phyloP scores from a whole-genome alignment of 768 basidiomycete genomes.

The Lenzites betulinus region DNA sequence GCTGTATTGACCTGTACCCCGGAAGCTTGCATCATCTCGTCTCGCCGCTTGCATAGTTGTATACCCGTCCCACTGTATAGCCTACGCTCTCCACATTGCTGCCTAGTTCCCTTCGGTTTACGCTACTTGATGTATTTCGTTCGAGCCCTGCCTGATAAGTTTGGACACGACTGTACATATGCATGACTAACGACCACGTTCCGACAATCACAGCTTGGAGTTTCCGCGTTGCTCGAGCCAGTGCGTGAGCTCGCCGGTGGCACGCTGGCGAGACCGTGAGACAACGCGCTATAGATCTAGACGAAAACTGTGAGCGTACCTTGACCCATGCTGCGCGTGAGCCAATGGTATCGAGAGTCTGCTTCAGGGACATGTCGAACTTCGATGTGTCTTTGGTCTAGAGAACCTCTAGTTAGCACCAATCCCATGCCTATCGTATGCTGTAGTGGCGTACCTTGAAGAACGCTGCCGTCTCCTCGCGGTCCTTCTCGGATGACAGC shows the following conservation, averaged over 20 bases:
- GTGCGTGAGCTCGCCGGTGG: slow-evolving; percentile 52
- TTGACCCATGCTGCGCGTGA: slow-evolving; percentile 63
- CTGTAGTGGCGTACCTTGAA: slow-evolving; percentile 58
- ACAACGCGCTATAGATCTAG: not conserved
- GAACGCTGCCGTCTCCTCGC: slow-evolving; percentile 61
- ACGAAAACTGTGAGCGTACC: slow-evolving; percentile 37
- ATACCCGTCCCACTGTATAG: slow-evolving; percentile 24
- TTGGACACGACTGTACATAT: not conserved
- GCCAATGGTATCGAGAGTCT: slow-evolving; percentile 68
- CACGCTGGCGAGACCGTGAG: slow-evolving; percentile 43
- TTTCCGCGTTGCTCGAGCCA: slow-evolving; percentile 52
- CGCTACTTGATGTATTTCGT: slow-evolving; percentile 18
- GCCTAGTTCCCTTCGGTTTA: slow-evolving; percentile 12
- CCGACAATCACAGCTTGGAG: slow-evolving; percentile 13
- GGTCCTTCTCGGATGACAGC: slow-evolving; percentile 71
- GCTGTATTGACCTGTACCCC: slow-evolving; percentile 16
- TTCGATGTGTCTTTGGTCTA: slow-evolving; percentile 73
- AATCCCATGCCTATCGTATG: too few relatives aligned
- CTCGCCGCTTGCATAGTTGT: slow-evolving; percentile 15
- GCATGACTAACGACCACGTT: not conserved
- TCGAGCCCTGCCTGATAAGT: not conserved
- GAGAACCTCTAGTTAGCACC: not conserved
- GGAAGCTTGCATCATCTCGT: not conserved
- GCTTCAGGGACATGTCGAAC: slow-evolving; percentile 62
- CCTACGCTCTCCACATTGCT: slow-evolving; percentile 24